phyloP scores from a whole-genome alignment of 306 rosid genomes.

The Corylus heterophylla region DNA sequence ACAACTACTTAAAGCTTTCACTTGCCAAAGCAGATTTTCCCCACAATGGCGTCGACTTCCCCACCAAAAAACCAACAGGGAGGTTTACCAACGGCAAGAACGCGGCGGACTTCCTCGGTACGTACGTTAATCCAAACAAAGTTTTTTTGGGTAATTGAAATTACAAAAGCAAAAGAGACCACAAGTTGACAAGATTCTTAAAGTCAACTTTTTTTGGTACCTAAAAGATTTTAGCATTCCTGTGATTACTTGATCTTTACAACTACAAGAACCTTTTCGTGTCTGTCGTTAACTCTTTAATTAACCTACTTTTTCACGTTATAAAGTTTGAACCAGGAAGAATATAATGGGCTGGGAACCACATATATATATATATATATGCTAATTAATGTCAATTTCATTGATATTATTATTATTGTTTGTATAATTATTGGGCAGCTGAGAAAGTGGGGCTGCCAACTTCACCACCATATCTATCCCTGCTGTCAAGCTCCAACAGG shows the following conservation, averaged over 20 bases:
- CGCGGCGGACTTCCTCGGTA: slow-evolving; percentile 52
- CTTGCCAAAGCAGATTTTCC: slow-evolving; percentile 44
- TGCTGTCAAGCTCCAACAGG: slow-evolving; percentile 37
- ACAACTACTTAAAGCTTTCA: slow-evolving; percentile 56
- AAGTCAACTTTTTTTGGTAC: neutral
- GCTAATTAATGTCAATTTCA: neutral
- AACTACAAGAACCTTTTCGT: neutral
- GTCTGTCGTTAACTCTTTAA: neutral
- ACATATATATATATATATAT: too few relatives aligned
- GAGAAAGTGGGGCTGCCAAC: slow-evolving; percentile 67
- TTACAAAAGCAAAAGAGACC: neutral
- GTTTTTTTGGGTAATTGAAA: neutral
- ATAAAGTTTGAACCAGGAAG: neutral
- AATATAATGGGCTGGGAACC: too few relatives aligned
- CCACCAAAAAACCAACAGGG: slow-evolving; percentile 37
- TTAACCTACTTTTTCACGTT: neutral
- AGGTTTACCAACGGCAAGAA: slow-evolving; percentile 52
- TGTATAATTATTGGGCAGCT: slow-evolving; percentile 42
- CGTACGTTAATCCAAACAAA: neutral
- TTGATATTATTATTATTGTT: too few relatives aligned
- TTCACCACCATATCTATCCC: slow-evolving; percentile 70
- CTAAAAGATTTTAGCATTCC: neutral
- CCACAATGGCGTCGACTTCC: slow-evolving; percentile 49
- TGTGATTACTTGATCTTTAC: neutral
- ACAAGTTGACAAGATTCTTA: neutral